phyloP scores from a whole-genome alignment of 2,329 filamentous ascomycete species.

The Rutstroemia sydowiana region DNA sequence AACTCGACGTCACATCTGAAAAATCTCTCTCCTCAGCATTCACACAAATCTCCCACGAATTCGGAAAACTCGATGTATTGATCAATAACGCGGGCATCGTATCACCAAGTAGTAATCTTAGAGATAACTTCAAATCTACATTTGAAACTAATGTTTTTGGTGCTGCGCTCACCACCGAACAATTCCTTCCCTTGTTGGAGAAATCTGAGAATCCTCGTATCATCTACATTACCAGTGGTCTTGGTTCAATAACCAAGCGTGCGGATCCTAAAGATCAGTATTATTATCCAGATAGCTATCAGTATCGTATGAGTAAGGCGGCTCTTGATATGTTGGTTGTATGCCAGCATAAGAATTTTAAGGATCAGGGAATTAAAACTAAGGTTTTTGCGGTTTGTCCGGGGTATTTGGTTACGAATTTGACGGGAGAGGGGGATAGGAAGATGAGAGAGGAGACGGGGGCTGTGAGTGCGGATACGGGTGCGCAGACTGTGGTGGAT shows the following conservation, averaged over 20 bases:
- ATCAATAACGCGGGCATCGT: constrained; percentile 30
- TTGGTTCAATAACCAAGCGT: not conserved
- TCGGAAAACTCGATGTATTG: constrained; percentile 30
- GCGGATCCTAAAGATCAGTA: not conserved
- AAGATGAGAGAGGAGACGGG: not conserved
- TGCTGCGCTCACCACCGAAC: not conserved
- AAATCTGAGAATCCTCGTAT: constrained; percentile 1
- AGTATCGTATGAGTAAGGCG: constrained; percentile 20
- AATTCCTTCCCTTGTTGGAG: constrained; percentile 10
- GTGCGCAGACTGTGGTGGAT: not conserved
- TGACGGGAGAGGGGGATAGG: constrained; percentile 10
- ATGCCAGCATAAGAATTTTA: constrained; percentile 7
- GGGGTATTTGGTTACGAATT: constrained; percentile 32
- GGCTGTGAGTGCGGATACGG: not conserved
- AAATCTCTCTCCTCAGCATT: constrained; percentile 28
- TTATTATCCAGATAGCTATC: not conserved
- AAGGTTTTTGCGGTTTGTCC: constrained; percentile 28
- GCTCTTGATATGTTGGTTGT: constrained; percentile 22
- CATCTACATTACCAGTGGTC: not conserved
- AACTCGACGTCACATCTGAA: constrained; percentile 29
- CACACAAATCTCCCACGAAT: constrained; percentile 20
- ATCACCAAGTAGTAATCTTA: not conserved
- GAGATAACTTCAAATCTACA: not conserved
- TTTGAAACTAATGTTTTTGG: constrained; percentile 14
- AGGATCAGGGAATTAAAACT: constrained; percentile 15